Conservation (phyloP, 1,284 basidiomycete species). For the Cutaneotrichosporon curvatum region DNA sequence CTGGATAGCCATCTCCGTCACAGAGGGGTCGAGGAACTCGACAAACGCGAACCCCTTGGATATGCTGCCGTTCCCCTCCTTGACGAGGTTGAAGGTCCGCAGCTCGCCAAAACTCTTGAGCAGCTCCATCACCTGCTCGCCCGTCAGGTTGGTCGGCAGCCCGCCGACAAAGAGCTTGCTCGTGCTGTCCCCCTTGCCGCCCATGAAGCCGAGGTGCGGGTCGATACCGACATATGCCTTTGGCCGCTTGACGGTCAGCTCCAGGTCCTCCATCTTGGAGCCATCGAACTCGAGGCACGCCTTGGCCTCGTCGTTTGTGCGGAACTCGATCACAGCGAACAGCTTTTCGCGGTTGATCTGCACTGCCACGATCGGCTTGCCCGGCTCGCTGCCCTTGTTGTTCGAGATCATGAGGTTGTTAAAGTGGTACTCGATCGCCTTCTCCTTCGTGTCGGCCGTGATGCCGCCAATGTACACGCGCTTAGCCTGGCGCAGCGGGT, state of each 20-base stretch:
- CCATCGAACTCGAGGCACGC: conserved; percentile 66
- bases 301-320: conserved; percentile 90
- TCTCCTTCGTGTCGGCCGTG: conserved; percentile 82
- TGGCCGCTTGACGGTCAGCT: conserved; percentile 90
- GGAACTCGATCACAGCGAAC: conserved; percentile 98
- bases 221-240: conserved; percentile 74
- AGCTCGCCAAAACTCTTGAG: conserved; percentile 96
- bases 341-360: conserved; percentile 97
- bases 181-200: conserved; percentile 92
- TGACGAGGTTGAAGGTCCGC: conserved; percentile 94
- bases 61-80: conserved; percentile 67
- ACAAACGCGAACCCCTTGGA: conserved; percentile 99
- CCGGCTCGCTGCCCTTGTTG: conserved; percentile 67
- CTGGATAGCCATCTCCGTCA: conserved; percentile 93
- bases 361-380: conserved; percentile 83
- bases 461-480: conserved; percentile 94
- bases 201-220: conserved; percentile 70
- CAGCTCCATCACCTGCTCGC: conserved; percentile 96
- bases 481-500: conserved; percentile 82
- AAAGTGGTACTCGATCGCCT: conserved; percentile 84
- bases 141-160: conserved; percentile 86
- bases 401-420: conserved; percentile 92
- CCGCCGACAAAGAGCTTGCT: conserved; percentile 99
- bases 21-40: conserved; percentile 83
- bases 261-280: conserved; percentile 74